Evolutionary conservation across 352 stramenopile genomes (phyloP), one percentile per base, ranked within the genome.

Genomic region (Proteromonas lacertae): DNA sequence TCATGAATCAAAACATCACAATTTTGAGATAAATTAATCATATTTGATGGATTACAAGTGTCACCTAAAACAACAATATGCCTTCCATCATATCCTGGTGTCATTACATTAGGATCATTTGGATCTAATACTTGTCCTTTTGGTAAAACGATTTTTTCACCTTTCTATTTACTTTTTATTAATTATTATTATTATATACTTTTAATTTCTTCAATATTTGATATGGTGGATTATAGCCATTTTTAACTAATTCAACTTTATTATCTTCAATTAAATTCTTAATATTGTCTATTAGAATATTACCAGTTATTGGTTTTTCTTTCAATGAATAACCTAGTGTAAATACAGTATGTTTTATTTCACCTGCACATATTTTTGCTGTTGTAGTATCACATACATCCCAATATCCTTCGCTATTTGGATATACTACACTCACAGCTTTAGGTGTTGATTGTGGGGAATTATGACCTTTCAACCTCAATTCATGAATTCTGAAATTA

Each of bases 1-100:
- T 86, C 70, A 45, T 86, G 70, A n/a, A 86, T 50, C 1, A 86
- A 23, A 0, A 82, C 49, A 46, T 82, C 65, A 1, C 57, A 57
- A 38, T 56, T 52, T 31, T 55, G 45, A 1, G 62, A 50, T n/a
- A 76, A 37, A 6, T 49, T n/a, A 21, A 39, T 47, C 14, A 73
- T 50, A 7, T 47, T 47, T 8, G 52, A 41, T 10, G 57, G 56
- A 41, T 70, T 55, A 19, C 51, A 61, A 12, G 66, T 83, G 48
- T 83, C 68, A 3, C 69, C 69, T 33, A 64, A 65, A 43, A 84
- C 64, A 1, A 73, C 61, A 32, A 81, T 43, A 46, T 69, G 66
- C 18, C 65, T 50, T 12, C 65, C 63, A 25, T 47, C 51, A 21
- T 50, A 42, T n/a, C 48, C 40, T 20, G 51, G 44, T 32, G 57